Base-by-base conservation (phyloP, 495 filamentous ascomycete species). In the Hyaloscypha variabilis region DNA sequence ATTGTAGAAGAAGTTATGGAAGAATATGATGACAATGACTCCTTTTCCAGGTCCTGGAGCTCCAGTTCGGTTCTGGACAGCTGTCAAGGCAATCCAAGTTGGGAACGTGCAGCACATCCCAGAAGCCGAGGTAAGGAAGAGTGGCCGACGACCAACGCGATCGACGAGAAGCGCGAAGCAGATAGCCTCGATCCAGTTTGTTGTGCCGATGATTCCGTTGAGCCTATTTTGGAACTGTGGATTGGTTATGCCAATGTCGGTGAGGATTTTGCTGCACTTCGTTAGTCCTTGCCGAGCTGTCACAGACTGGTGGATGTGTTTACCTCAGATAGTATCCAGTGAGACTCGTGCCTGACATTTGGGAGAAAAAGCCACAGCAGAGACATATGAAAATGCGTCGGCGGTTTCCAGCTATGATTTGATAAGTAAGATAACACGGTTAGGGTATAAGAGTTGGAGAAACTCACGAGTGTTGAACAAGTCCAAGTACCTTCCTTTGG, bases 331-430 rank as follows among this genome's bases (percentile, higher is more conserved):
- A 58, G 56, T 58, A 58, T 19, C 56, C 31, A 14, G 39, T 42
- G 17, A 42, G 39, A 14, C 39, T 42, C 8, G 39, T 42, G 39
- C 39, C 39, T 3, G 39, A 42, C 39, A 42, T 42, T 42, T 84
- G 81, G 29, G 77, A 79, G 64, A 84, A 82, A 64, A 83, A 71
- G n/a, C 81, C 82, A 6, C 83, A 73, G 2, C 78, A 80, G 10
- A 81, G 62, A 21, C 82, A 76, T 63, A 83, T 83, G 23, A 80
- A 78, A 31, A 83, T 68, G 0, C 80, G 74, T 77, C 79, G 80
- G n/a, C 79, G 74, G 67, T 82, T 84, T 8, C 79, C 81, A 56
- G 71, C 55, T 58, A n/a, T 58, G 2, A 58, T 8, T 6, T 21
- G 3, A 23, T 58, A 34, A 36, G 30, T 42, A 6, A 42, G 14